A percentile compares a stretch with the other conserved stretches of the same genome.
These are phyloP conservation scores for Cutaneotrichosporon sp. DNA, from an alignment of 1,284 basidiomycete genomes.

Conservation along the genomic window DNA sequence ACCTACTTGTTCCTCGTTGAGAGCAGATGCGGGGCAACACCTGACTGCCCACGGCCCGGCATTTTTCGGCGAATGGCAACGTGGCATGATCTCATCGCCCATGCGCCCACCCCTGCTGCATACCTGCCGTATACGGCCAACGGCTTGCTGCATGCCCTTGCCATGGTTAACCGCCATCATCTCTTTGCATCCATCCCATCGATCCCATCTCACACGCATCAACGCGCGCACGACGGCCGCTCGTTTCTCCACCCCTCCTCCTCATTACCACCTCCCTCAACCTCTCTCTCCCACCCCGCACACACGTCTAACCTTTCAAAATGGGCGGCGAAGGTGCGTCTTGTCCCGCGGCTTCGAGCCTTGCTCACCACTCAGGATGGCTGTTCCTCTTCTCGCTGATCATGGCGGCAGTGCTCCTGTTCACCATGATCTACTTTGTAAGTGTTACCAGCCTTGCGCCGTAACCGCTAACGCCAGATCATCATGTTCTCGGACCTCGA, in stretches of 20 bases:
- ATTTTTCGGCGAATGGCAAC: background rate
- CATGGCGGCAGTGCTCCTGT: conserved; percentile 83
- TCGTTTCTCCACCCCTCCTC: too few species aligned
- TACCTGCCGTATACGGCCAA: background rate
- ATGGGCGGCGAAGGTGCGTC: conserved; percentile 46
- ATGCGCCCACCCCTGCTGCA: background rate
- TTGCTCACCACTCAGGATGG: conserved; percentile 66
- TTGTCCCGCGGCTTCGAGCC: background rate
- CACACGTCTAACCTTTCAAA: conserved; percentile 14
- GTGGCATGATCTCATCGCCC: background rate
- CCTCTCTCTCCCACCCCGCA: too few species aligned
- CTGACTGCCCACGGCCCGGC: background rate
- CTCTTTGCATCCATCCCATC: too few species aligned
- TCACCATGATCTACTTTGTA: conserved; percentile 98
- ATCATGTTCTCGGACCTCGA: conserved; percentile 99
- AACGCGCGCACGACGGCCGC: too few species aligned
- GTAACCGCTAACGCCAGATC: conserved; percentile 58
- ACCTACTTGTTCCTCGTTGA: background rate
- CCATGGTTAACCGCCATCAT: background rate
- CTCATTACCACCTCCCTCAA: too few species aligned
- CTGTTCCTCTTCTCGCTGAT: conserved; percentile 89
- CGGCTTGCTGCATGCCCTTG: background rate
- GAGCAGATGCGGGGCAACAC: background rate
- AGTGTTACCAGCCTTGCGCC: conserved; percentile 47
- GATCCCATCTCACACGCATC: background rate